Conservation (phyloP, 208 protist species). For the Wallacemonas collosoma region DNA sequence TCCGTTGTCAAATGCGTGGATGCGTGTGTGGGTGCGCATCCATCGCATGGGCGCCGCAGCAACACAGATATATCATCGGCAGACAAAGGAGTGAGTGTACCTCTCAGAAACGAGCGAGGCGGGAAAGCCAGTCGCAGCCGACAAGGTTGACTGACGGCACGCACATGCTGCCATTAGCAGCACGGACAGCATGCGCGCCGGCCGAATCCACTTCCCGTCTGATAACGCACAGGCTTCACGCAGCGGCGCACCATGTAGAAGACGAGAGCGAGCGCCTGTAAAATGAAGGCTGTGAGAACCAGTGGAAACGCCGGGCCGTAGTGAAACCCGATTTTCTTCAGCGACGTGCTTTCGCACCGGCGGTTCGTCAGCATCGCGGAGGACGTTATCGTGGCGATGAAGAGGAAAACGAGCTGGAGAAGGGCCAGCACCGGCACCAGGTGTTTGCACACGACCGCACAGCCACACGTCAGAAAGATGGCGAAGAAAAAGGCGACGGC, state of each 20-base stretch:
- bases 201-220: background rate
- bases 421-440: slow-evolving; percentile 27
- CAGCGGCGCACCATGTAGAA: slow-evolving; percentile 28
- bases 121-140: too few species aligned
- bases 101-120: too few species aligned
- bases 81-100: too few species aligned
- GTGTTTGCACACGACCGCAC: slow-evolving; percentile 34
- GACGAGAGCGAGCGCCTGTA: slow-evolving; percentile 25
- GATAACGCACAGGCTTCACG: slow-evolving; percentile 17
- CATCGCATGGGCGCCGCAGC: too few species aligned
- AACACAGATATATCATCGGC: too few species aligned
- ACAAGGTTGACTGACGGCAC: too few species aligned
- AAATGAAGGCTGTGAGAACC: slow-evolving; percentile 32
- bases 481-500: slow-evolving; percentile 27
- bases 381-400: slow-evolving; percentile 29
- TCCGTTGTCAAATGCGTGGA: too few species aligned
- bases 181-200: background rate
- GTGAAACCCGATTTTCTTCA: slow-evolving; percentile 39
- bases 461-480: slow-evolving; percentile 22
- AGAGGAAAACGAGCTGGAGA: slow-evolving; percentile 27
- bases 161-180: background rate
- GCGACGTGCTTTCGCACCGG: slow-evolving; percentile 26
- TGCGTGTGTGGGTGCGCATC: too few species aligned
- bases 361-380: slow-evolving; percentile 19
- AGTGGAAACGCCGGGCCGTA: slow-evolving; percentile 42